Evolutionary conservation across 805 yeast genomes (phyloP), one percentile per base, ranked within the genome.

Genomic region (Alloascoidea africana): DNA sequence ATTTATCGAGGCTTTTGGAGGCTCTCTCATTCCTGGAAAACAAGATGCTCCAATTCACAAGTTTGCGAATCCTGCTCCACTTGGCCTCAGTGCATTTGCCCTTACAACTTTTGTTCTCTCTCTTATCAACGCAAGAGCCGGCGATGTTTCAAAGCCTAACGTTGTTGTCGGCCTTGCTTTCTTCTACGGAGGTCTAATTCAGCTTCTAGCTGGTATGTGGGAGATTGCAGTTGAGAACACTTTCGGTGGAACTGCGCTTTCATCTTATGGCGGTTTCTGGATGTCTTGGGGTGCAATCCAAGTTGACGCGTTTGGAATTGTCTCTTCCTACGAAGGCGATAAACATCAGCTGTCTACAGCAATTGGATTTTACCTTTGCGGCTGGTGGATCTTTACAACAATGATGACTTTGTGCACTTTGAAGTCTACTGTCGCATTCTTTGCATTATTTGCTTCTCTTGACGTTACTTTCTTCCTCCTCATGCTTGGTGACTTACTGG

Each of bases 51-150:
- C 76, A 4, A 50, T 55, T 36, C 66, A 73, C 48, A 65, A 65
- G 42, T 64, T 69, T 59, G 87, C 78, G 41, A 79, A 79, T 48
- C 87, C 89, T 17, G 81, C 80, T 36, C 87, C 87, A 16, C 59
- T 79, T 43, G 89, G 87, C 13, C 59, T 80, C 41, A 70, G 75
- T 18, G 82, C 79, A 17, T 79, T 79, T 56, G 82, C 84, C 13
- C 60, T 73, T 45, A 72, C 81, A 15, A 72, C 81, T 2, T 70
- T 76, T 51, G 74, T 75, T 14, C 54, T 74, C 36, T 66, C 75
- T 3, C 50, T 75, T 46, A 53, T 64, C 42, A 73, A 74, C 46
- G 60, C 66, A n/a, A 66, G 63, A 30, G 76, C 76, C 5, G 64
- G 74, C 55, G 79, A 80, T 17, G 73, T 73, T 30, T 46, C 56